A percentile compares a stretch with the other conserved stretches of the same genome.
Evolutionary conservation across 495 filamentous ascomycete genomes (phyloP).

Genomic region (Aspergillus biplanus): DNA sequence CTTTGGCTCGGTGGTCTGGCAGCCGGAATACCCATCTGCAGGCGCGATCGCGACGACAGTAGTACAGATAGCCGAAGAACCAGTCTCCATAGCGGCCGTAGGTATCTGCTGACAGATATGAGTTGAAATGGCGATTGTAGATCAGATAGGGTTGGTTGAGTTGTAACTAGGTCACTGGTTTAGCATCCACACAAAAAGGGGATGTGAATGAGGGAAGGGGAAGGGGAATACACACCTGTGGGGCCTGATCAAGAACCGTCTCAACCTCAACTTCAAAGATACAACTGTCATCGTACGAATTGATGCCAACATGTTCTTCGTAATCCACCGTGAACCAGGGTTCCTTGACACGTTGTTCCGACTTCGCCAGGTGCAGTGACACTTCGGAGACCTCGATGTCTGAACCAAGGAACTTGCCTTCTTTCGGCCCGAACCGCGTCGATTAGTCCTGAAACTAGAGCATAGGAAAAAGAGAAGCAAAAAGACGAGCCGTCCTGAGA

Average conservation of each 20-base stretch:
- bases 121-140: not conserved
- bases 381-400: no score
- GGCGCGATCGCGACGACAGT: not conserved
- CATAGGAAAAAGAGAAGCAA: no score
- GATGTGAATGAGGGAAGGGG: not conserved
- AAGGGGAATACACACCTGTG: not conserved
- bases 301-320: not conserved
- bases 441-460: no score
- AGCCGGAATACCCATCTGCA: not conserved
- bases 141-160: not conserved
- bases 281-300: not conserved
- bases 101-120: not conserved
- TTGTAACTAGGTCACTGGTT: not conserved
- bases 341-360: not conserved
- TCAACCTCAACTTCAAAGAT: not conserved
- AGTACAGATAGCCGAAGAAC: not conserved
- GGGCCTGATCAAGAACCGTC: not conserved
- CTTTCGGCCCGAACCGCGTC: no score
- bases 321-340: not conserved
- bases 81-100: not conserved
- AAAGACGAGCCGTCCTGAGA: no score
- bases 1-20: not conserved
- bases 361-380: not conserved
- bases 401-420: no score
- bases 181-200: not conserved